Percentiles rank a stretch among this genome's conserved stretches.
Evolutionary conservation across 805 yeast genomes (phyloP).

Genomic region (Yarrowia deformans): DNA sequence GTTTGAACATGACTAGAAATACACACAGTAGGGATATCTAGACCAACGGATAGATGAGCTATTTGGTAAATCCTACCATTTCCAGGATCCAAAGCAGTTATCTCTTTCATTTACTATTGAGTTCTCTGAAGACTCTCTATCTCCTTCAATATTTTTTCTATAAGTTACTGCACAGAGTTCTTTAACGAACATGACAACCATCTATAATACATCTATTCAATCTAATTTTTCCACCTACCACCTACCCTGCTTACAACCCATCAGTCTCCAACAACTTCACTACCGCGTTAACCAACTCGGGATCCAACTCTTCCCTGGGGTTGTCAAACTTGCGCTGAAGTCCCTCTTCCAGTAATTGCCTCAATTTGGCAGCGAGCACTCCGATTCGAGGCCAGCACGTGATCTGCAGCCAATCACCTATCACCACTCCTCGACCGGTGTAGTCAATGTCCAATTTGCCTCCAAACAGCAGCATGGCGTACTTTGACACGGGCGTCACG

Average conservation of each 20-base stretch:
- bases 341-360: conserved; percentile 69
- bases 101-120: too few relatives aligned
- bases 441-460: conserved; percentile 58
- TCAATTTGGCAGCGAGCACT: conserved; percentile 75
- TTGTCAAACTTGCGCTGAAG: conserved; percentile 66
- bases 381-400: conserved; percentile 95
- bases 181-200: too few relatives aligned
- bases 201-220: neutral
- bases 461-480: conserved; percentile 81
- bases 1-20: too few relatives aligned
- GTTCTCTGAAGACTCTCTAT: too few relatives aligned
- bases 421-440: conserved; percentile 77
- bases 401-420: conserved; percentile 89
- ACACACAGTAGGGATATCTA: too few relatives aligned
- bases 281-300: conserved; percentile 26
- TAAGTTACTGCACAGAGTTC: too few relatives aligned
- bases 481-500: conserved; percentile 77
- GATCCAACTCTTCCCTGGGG: conserved; percentile 52
- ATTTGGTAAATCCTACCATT: too few relatives aligned
- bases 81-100: too few relatives aligned
- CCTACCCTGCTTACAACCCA: conserved; percentile 2
- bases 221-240: neutral
- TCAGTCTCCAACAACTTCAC: conserved; percentile 21
- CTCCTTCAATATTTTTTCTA: too few relatives aligned
- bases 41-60: too few relatives aligned